Percentiles rank a stretch among this genome's conserved stretches.
These are phyloP conservation scores for Neurospora sp. DNA, from an alignment of 495 filamentous ascomycete genomes.

Conservation along the genomic window DNA sequence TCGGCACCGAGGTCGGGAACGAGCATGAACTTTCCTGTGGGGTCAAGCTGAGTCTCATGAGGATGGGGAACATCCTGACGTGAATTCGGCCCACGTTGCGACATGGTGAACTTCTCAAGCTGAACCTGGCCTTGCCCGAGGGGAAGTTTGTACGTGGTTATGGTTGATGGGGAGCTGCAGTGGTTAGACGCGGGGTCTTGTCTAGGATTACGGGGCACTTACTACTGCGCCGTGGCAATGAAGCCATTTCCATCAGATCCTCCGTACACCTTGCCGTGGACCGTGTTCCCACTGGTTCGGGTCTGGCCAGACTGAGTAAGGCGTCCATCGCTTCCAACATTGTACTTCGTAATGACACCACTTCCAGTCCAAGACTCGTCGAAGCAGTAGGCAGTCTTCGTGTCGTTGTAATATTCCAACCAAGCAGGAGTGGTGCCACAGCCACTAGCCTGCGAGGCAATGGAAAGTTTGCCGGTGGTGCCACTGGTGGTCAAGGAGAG, in stretches of 20 bases:
- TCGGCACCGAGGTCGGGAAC: slow-evolving; percentile 67
- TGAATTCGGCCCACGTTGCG: slow-evolving; percentile 38
- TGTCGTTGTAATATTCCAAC: slow-evolving; percentile 38
- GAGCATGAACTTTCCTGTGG: slow-evolving; percentile 52
- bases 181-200: not conserved
- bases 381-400: slow-evolving; percentile 46
- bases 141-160: slow-evolving; percentile 31
- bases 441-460: slow-evolving; percentile 20
- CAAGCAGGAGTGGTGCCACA: slow-evolving; percentile 42
- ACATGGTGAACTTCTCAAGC: slow-evolving; percentile 44
- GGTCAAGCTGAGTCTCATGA: slow-evolving; percentile 58
- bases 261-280: slow-evolving; percentile 32
- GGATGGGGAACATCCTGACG: slow-evolving; percentile 63
- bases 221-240: slow-evolving; percentile 41
- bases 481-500: slow-evolving; percentile 18
- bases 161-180: slow-evolving; percentile 30
- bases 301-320: slow-evolving; percentile 26
- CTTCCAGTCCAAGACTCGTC: slow-evolving; percentile 39
- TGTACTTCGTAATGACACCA: slow-evolving; percentile 34
- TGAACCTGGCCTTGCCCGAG: slow-evolving; percentile 23
- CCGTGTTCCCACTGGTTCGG: slow-evolving; percentile 28
- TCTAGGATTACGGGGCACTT: slow-evolving; percentile 6
- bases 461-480: slow-evolving; percentile 20
- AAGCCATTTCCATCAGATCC: slow-evolving; percentile 28
- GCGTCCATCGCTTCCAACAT: slow-evolving; percentile 25